These are phyloP conservation scores for Aspergillus pseudonomiae DNA, from an alignment of 2,329 filamentous ascomycete species.

Conservation along the genomic window DNA sequence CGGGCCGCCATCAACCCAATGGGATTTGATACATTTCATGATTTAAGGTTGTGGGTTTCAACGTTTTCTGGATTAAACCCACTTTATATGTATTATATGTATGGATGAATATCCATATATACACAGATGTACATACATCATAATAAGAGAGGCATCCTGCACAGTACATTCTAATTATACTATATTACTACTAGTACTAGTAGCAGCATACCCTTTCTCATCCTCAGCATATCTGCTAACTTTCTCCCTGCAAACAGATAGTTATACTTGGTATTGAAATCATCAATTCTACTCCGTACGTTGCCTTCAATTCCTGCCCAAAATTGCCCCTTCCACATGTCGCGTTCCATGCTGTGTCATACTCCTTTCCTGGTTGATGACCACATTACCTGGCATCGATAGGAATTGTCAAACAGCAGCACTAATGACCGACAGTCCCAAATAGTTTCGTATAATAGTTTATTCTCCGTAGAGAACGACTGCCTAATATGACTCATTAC, in stretches of 20 bases:
- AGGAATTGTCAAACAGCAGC: not conserved
- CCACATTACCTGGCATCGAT: not conserved
- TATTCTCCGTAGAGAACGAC: not conserved
- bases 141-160: not conserved
- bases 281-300: not conserved
- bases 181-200: not conserved
- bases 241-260: not conserved
- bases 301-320: not conserved
- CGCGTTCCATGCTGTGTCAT: not conserved
- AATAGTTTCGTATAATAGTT: not conserved
- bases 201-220: not conserved
- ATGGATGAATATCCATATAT: not conserved
- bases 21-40: not conserved
- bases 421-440: not conserved
- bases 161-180: not conserved
- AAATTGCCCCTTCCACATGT: not conserved
- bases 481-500: not conserved
- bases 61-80: not conserved
- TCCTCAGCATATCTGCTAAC: not conserved
- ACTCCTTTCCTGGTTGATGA: not conserved
- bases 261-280: not conserved
- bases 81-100: not conserved
- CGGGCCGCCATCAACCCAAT: not conserved
- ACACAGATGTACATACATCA: not conserved
- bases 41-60: constrained; percentile 2